Base-by-base conservation (phyloP, 805 yeast species). In the Lipomyces sp. region DNA sequence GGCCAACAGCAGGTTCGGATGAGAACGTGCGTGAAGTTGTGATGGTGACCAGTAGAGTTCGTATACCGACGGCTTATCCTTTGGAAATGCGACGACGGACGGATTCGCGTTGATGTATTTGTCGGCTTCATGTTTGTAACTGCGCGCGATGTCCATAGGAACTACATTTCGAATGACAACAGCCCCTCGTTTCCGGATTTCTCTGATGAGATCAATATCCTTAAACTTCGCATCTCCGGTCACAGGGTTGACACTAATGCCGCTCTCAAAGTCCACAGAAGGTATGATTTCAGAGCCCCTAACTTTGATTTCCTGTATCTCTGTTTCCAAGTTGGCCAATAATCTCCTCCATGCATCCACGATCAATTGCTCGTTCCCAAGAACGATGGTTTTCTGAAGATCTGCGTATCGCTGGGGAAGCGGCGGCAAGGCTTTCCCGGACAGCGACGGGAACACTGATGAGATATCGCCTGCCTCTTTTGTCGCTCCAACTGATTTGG, bases 31-130 rank as follows among this genome's bases (percentile, higher is more conserved):
- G 57, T 70, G 73, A 1, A 77, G 73, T 69, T 81, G 83, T 2
- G 81, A 69, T 60, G 75, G 74, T 2, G 81, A 74, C 83, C 83
- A 81, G 66, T 78, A 80, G 15, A 80, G 72, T 64, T 79, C 79
- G 69, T 76, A 72, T 60, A 75, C 70, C 53, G 73, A 62, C 39
- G 76, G 71, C 51, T 73, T 62, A 7, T 66, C 68, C 13, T 53
- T 59, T 3, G 79, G 77, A 53, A 71, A 71, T 2, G 64, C 75
- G 1, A 74, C 74, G 54, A 73, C 74, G 11, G 32, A 34, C 1
- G 78, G 78, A 65, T 80, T 75, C 13, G 66, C 71, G 15, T 65
- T 57, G 32, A 77, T 68, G 63, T 77, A 79, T 11, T 72, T 73
- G 4, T 67, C 72, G 54, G 73, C 69, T 55, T 72, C 72, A 7